Conservation (phyloP, 140 eudicot species). For the Cichorium intybus region DNA sequence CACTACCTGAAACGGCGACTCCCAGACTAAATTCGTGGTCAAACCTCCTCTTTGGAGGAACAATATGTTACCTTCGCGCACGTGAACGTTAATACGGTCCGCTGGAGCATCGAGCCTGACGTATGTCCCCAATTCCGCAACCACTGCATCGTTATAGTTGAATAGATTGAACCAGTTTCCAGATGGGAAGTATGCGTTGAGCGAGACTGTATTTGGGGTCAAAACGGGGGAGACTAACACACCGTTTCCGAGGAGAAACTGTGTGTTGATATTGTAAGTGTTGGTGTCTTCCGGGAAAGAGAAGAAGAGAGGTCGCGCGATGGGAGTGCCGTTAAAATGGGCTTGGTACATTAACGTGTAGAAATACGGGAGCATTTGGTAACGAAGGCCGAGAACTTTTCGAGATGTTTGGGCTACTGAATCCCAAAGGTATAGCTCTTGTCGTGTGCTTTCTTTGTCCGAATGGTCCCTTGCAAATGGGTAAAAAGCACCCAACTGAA, state of each 20-base stretch:
- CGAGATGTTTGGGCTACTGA: conserved; percentile 75
- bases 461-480: conserved; percentile 83
- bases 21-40: conserved; percentile 57
- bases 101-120: conserved; percentile 60
- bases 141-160: conserved; percentile 47
- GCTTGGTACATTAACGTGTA: conserved; percentile 80
- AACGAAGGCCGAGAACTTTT: conserved; percentile 72
- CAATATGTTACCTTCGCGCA: conserved; percentile 73
- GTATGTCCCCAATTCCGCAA: conserved; percentile 27
- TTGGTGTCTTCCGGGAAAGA: conserved; percentile 58
- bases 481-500: conserved; percentile 85
- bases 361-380: conserved; percentile 65
- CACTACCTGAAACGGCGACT: conserved; percentile 53
- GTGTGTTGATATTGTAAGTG: conserved; percentile 59
- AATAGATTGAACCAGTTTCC: conserved; percentile 89
- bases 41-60: conserved; percentile 67
- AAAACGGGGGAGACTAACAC: conserved; percentile 77
- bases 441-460: conserved; percentile 29
- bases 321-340: conserved; percentile 62
- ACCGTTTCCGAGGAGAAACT: conserved; percentile 75
- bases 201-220: conserved; percentile 35
- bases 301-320: conserved; percentile 79
- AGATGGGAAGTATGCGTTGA: conserved; percentile 68
- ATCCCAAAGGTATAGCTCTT: conserved; percentile 79
- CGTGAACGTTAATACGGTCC: conserved; percentile 66